Conservation (phyloP, 1,284 basidiomycete species). For the Cryptococcus sp. region DNA sequence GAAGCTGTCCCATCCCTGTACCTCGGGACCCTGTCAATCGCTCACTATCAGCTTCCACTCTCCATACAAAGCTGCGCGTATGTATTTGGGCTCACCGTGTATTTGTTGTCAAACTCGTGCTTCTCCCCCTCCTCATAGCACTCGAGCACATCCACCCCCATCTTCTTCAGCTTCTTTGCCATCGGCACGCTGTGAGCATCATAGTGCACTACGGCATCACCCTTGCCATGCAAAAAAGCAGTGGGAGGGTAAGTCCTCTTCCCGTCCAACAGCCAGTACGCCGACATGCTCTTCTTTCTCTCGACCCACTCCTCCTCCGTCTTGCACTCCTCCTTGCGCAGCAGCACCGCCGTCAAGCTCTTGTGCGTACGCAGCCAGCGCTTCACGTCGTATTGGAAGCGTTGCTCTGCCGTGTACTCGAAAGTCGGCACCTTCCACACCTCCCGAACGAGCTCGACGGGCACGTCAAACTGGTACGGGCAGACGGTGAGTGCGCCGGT, state of each 20-base stretch:
- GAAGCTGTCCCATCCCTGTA: conserved; percentile 9
- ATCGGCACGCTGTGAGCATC: conserved; percentile 7
- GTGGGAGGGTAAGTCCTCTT: conserved; percentile 17
- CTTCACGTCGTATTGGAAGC: conserved; percentile 21
- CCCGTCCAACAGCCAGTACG: conserved; percentile 9
- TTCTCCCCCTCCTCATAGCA: conserved; percentile 13
- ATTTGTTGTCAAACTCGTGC: conserved; percentile 24
- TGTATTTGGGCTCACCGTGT: conserved; percentile 15
- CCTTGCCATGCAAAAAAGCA: conserved; percentile 18
- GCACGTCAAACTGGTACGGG: conserved; percentile 19
- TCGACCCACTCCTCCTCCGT: conserved; percentile 8
- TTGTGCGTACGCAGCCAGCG: conserved; percentile 15
- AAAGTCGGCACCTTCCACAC: conserved; percentile 12
- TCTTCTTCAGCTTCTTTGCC: conserved; percentile 12
- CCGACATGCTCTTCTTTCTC: conserved; percentile 6
- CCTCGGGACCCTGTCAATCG: conserved; percentile 5
- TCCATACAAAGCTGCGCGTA: not conserved
- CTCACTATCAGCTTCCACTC: not conserved
- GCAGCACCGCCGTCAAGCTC: conserved; percentile 4
- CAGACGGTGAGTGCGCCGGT: conserved; percentile 16
- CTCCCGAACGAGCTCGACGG: conserved; percentile 7
- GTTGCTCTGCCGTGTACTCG: conserved; percentile 12
- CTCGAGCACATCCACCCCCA: conserved; percentile 15
- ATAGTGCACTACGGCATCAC: conserved; percentile 14
- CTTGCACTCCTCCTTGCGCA: conserved; percentile 6